Conservation (phyloP, 2,329 filamentous ascomycete genomes). For the Diaporthe longicolla region DNA sequence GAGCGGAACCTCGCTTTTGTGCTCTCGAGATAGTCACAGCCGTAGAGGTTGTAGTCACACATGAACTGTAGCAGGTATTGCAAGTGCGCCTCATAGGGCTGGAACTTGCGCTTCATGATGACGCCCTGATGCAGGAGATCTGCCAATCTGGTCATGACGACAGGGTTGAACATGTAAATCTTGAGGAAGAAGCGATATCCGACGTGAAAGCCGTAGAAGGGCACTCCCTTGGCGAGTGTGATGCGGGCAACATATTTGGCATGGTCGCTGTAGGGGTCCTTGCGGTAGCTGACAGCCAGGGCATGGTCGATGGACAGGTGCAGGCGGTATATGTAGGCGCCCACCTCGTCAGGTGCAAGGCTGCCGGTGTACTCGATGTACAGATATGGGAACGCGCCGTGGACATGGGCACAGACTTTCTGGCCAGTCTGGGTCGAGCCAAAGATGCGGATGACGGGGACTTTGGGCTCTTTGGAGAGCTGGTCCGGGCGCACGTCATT, state of each 20-base stretch:
- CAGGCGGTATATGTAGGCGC: conserved; percentile 80
- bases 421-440: conserved; percentile 94
- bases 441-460: conserved; percentile 92
- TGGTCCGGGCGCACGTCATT: conserved; percentile 73
- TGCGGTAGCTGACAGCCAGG: conserved; percentile 85
- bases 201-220: conserved; percentile 96
- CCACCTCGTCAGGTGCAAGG: conserved; percentile 76
- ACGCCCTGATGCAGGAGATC: conserved; percentile 91
- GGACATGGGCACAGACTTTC: conserved; percentile 95
- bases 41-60: conserved; percentile 98
- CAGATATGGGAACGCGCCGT: conserved; percentile 96
- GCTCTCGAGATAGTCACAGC: conserved; percentile 88
- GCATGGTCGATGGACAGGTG: conserved; percentile 93
- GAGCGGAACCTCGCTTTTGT: conserved; percentile 79
- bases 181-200: conserved; percentile 94
- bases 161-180: conserved; percentile 91
- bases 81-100: conserved; percentile 94
- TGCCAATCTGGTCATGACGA: conserved; percentile 87
- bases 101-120: conserved; percentile 85
- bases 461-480: conserved; percentile 75
- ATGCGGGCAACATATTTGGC: conserved; percentile 88
- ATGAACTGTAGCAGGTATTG: conserved; percentile 97
- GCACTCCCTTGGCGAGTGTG: conserved; percentile 90
- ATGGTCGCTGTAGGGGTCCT: conserved; percentile 77
- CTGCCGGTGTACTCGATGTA: conserved; percentile 87